Evolutionary conservation across 2,329 filamentous ascomycete species (phyloP), one percentile per base, ranked within the genome.

Genomic region (Boeremia exigua): DNA sequence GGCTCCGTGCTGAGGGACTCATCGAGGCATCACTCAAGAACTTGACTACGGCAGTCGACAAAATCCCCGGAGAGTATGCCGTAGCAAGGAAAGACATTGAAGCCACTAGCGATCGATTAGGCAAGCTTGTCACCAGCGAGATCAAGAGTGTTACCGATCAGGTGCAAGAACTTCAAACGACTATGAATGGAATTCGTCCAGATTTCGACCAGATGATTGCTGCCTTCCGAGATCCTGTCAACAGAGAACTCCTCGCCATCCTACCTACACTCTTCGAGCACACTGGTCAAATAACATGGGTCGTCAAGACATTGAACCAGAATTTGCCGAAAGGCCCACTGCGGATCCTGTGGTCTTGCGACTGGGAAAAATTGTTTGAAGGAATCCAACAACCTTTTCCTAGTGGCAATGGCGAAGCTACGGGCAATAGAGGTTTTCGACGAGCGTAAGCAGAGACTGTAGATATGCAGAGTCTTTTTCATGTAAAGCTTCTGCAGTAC

Each of bases 291-390:
- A 4, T 64, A 6, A 58, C 62, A 15, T 34, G 52, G 17, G 15
- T 56, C 10, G 15, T 59, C 6, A 48, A 63, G 8, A 19, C 29
- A n/a, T 25, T 63, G 4, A 66, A 63, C 14, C 46, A 59, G 36
- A 63, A 61, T 5, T 14, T 56, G 2, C 47, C 54, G 2, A 43
- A 45, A 23, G 40, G 52, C 19, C 33, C 34, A 23, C 29, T 59
- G n/a, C 9, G 29, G 2, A 8, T 50, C 25, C 14, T 30, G 10
- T 55, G 53, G 53, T 8, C 12, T n/a, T 27, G 1, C 5, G 43
- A 56, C 6, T 48, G 25, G 15, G 33, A 38, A 9, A 8, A 29
- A 2, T 6, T 32, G 17, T 47, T 23, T 23, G 5, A 23, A 14
- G n/a, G 11, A 6, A 8, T 28, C 4, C 40, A 19, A 14, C 11